Evolutionary conservation across 805 yeast genomes (phyloP), one percentile per base, ranked within the genome.

Genomic region (Yarrowia divulgata): DNA sequence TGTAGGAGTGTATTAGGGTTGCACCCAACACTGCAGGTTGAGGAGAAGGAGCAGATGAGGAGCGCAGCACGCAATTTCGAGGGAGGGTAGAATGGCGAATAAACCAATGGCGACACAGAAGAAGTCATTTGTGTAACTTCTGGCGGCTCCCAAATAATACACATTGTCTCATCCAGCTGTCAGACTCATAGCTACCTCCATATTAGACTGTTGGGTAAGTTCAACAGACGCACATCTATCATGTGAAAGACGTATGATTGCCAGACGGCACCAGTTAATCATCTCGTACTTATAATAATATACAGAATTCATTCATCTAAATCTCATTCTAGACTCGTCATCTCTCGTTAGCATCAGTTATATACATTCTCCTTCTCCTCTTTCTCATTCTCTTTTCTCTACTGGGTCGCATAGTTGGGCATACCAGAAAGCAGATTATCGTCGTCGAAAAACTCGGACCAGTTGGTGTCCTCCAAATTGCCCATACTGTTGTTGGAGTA

Each of bases 371-470:
- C 43, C 18, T n/a, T 40, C 2, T 10, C 12, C n/a, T n/a, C 13
- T 9, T 37, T 9, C 40, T 37, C 13, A 34, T 34, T 37, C 40
- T 37, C n/a, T 5, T n/a, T 2, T 14, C 43, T 14, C n/a, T 39
- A 54, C 45, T 54, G 60, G 18, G 14, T 13, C 18, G 68, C 48
- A 34, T 63, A 63, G 39, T 48, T 48, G n/a, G 43, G 68, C 14
- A 63, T 63, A 23, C 68, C 68, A 3, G 68, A 63, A 35, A 63
- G 14, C 16, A 63, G 39, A 13, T 48, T 37, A 29, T 63, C 68
- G 57, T 63, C 68, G 23, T 63, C 68, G 23, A 63, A 63, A 19
- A 63, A 63, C 39, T 63, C 68, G 29, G 57, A 48, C 68, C 68
- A 63, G 45, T 48, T 63, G 7, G 67, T 45, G 43, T 45, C 67